Percentiles rank a stretch among this genome's conserved stretches.
Conservation (phyloP, 2,329 filamentous ascomycete species). For the Emmonsia crescens region DNA sequence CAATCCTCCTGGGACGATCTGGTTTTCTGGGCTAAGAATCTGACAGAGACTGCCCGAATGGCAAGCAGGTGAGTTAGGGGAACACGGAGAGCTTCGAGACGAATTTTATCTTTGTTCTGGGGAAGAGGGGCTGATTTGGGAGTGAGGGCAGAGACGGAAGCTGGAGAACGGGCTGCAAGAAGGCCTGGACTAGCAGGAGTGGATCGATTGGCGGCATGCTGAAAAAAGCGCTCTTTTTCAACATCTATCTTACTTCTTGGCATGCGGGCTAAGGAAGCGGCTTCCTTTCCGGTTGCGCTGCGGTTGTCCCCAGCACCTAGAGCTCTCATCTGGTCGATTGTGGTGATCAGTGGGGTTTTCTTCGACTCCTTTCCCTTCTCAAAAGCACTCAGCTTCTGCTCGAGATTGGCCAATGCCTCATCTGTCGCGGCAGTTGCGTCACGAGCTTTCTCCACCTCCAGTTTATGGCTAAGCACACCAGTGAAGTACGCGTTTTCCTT, state of each 20-base stretch:
- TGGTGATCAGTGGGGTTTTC: conserved; percentile 35
- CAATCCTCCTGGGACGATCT: conserved; percentile 40
- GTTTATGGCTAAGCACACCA: conserved; percentile 47
- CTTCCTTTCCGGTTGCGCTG: conserved; percentile 21
- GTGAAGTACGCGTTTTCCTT: conserved; percentile 44
- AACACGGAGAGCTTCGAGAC: conserved; percentile 35
- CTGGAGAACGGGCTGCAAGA: conserved; percentile 27
- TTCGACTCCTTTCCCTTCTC: conserved; percentile 52
- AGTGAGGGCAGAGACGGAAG: conserved; percentile 25
- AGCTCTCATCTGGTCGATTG: conserved; percentile 27
- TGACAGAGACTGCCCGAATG: conserved; percentile 37
- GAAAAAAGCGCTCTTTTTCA: conserved; percentile 34
- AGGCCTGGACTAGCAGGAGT: conserved; percentile 33
- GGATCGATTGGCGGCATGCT: conserved; percentile 28
- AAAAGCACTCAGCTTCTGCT: conserved; percentile 49
- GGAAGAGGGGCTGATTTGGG: conserved; percentile 34
- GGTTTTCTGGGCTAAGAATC: conserved; percentile 38
- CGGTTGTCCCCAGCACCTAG: conserved; percentile 27
- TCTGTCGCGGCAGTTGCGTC: conserved; percentile 47
- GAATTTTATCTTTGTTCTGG: conserved; percentile 26
- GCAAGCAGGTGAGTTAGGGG: conserved; percentile 45
- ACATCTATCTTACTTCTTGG: conserved; percentile 29
- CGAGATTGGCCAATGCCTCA: conserved; percentile 48
- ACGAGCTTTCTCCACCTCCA: conserved; percentile 45
- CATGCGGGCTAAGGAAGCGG: conserved; percentile 20